Evolutionary conservation across 768 basidiomycete genomes (phyloP), one percentile per base, ranked within the genome.

Genomic region (Phaeotremella skinneri): DNA sequence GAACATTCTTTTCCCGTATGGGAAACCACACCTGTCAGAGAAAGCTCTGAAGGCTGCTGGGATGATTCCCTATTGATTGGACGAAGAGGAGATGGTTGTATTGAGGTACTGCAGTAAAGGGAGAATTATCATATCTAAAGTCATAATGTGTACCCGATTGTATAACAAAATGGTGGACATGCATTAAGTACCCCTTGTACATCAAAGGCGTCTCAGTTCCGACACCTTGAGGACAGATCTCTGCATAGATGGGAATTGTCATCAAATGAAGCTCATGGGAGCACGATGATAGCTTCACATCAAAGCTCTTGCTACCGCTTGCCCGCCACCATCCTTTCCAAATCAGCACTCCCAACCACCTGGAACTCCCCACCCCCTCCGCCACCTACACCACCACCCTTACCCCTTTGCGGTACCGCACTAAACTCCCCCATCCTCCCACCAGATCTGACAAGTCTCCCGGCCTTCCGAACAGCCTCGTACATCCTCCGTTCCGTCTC

Each of bases 401-500:
- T 47, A 58, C 53, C 48, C 4, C 47, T 51, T 21, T 45, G 7
- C 43, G 13, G 7, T 25, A 56, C 62, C 54, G 56, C 59, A 11
- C 64, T 64, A 55, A 72, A 69, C 43, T 72, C 68, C 3, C 76
- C 77, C 60, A 78, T 53, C 56, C 67, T 68, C 21, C 92, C 93
- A 27, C 84, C 84, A 76, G 86, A 86, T 81, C 87, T 93, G 55
- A 85, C 83, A 56, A 88, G 78, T 51, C 89, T 82, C 7, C 92
- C 93, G 71, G 90, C 90, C 13, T 83, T 81, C 43, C 93, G 84
- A 29, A 94, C 91, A 42, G 87, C 84, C 55, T 84, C 84, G 68
- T 87, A 85, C 93, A 97, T 97, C 30, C 91, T 83, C 73, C 80
- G 81, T 78, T 91, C 91, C 13, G 87, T 84, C 84, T 85, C 34